Percentiles rank a stretch among this genome's conserved stretches.
Conservation (phyloP, 768 basidiomycete species). For the Amanita jacksonii region DNA sequence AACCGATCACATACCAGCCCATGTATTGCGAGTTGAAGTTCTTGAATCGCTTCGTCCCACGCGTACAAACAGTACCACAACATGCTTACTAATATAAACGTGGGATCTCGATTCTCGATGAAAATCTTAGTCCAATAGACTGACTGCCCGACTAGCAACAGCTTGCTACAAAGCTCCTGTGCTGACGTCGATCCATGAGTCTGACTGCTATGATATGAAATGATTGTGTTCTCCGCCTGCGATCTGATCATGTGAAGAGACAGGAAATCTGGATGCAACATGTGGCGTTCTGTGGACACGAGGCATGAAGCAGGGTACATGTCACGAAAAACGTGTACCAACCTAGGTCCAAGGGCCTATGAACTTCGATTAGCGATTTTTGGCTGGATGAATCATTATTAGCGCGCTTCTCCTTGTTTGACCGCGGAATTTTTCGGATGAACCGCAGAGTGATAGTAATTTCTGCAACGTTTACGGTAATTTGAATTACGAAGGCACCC, state of each 20-base stretch:
- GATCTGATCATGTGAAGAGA: constrained; percentile 39
- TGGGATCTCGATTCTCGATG: constrained; percentile 37
- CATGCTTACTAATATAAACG: constrained; percentile 42
- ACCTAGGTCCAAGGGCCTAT: constrained; percentile 10
- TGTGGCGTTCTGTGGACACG: constrained; percentile 25
- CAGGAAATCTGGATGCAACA: constrained; percentile 28
- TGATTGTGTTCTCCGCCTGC: constrained; percentile 34
- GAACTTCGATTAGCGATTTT: constrained; percentile 24
- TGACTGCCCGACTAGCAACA: constrained; percentile 38
- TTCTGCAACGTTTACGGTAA: constrained; percentile 24
- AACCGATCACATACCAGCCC: constrained; percentile 24
- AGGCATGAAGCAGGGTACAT: no score
- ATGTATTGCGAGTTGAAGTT: constrained; percentile 40
- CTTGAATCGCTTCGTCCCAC: constrained; percentile 51
- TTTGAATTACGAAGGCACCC: not conserved
- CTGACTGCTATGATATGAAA: constrained; percentile 35
- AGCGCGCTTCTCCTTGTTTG: not conserved
- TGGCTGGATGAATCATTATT: not conserved
- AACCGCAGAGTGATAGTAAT: constrained; percentile 51
- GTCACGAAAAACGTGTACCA: no score
- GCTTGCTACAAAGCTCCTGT: constrained; percentile 32
- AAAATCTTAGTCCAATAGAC: constrained; percentile 39
- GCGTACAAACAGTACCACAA: constrained; percentile 55
- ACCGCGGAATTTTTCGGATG: constrained; percentile 28
- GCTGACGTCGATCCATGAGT: constrained; percentile 30